phyloP scores from a whole-genome alignment of 805 yeast genomes.

The Ogataea ramenticola region DNA sequence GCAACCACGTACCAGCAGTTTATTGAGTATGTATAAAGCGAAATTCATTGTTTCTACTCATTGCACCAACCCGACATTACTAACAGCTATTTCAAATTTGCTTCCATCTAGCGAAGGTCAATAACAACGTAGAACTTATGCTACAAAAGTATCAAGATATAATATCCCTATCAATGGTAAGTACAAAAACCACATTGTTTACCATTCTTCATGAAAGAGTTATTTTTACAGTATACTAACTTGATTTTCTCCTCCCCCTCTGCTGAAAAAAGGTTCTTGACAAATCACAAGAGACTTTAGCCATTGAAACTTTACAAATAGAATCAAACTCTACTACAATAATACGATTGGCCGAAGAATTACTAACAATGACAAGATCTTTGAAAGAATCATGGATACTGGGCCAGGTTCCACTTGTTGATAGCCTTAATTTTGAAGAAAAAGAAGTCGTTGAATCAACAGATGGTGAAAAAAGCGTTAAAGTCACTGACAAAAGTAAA shows the following conservation, averaged over 20 bases:
- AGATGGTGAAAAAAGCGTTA: not conserved
- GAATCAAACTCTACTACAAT: constrained; percentile 46
- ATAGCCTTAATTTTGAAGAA: constrained; percentile 11
- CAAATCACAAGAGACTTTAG: constrained; percentile 28
- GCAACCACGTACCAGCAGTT: constrained; percentile 38
- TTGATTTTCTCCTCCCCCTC: not conserved
- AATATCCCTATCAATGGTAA: constrained; percentile 35
- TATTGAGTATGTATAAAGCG: constrained; percentile 31
- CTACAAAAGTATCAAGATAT: constrained; percentile 47
- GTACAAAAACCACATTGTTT: no score
- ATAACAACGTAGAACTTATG: constrained; percentile 42
- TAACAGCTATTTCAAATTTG: not conserved
- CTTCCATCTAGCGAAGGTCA: constrained; percentile 35
- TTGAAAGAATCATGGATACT: constrained; percentile 52
- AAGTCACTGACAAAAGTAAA: not conserved
- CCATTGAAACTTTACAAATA: constrained; percentile 50
- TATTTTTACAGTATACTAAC: not conserved
- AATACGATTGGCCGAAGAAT: constrained; percentile 45
- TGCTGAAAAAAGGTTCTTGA: constrained; percentile 23
- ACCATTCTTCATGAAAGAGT: no score
- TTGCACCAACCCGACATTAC: no score
- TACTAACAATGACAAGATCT: constrained; percentile 39
- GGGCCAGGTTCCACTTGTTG: constrained; percentile 37
- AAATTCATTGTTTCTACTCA: no score
- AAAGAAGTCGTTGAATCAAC: not conserved